Conservation (phyloP, 805 yeast genomes). For the Myxozyma monticola region DNA sequence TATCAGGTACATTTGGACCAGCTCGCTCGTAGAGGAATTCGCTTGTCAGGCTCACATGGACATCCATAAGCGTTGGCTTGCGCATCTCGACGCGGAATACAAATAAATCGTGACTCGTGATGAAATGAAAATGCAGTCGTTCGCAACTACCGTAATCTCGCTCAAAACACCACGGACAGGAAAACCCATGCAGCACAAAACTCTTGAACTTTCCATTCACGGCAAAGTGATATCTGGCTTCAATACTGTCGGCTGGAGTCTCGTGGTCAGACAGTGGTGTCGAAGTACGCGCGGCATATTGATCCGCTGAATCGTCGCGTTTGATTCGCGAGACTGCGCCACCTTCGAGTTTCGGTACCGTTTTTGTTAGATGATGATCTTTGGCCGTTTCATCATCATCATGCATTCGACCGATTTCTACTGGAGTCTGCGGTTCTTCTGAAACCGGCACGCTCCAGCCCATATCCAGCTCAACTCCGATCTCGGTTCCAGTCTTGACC, state of each 20-base stretch:
- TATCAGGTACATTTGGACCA: slow-evolving; percentile 15
- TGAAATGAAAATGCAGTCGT: slow-evolving; percentile 24
- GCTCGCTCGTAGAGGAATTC: slow-evolving; percentile 25
- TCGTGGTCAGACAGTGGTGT: slow-evolving; percentile 14
- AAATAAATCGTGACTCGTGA: slow-evolving; percentile 22
- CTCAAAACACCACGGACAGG: slow-evolving; percentile 25
- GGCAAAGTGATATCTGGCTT: slow-evolving; percentile 26
- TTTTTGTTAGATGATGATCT: background rate
- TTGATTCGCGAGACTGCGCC: background rate
- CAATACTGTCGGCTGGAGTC: slow-evolving; percentile 1
- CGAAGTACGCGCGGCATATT: slow-evolving; percentile 7
- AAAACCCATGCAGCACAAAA: slow-evolving; percentile 15
- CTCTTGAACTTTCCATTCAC: slow-evolving; percentile 19
- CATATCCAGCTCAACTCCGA: slow-evolving; percentile 22
- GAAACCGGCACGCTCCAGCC: slow-evolving; percentile 24
- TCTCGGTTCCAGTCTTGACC: slow-evolving; percentile 9
- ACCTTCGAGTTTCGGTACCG: background rate
- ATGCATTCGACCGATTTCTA: background rate
- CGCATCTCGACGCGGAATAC: slow-evolving; percentile 20
- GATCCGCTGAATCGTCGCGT: background rate
- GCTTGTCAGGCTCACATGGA: slow-evolving; percentile 16
- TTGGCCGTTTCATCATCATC: background rate
- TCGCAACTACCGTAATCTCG: slow-evolving; percentile 10
- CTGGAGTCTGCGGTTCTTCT: slow-evolving; percentile 2
- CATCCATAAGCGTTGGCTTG: slow-evolving; percentile 16